Conservation (phyloP, 2,329 filamentous ascomycete genomes). For the Pseudogymnoascus sp. region DNA sequence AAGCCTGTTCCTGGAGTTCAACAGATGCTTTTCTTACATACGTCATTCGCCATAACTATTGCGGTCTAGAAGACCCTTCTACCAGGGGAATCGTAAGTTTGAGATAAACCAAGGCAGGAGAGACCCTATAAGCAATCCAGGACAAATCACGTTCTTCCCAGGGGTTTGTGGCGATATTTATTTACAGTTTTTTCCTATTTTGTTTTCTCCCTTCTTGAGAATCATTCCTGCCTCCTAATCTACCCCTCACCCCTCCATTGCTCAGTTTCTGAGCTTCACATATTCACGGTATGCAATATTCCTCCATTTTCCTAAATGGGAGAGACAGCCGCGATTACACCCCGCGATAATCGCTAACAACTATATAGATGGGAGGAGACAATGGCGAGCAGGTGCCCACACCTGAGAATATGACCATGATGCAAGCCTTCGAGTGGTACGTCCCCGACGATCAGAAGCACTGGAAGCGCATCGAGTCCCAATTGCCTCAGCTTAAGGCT, state of each 20-base stretch:
- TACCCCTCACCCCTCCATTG: not conserved
- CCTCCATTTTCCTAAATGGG: not conserved
- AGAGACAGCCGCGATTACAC: not conserved
- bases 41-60: not conserved
- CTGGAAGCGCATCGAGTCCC: slow-evolving; percentile 48
- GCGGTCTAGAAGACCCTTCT: not conserved
- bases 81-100: not conserved
- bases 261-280: not conserved
- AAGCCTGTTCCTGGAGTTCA: not conserved
- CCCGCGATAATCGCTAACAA: not conserved
- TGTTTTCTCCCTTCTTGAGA: not conserved
- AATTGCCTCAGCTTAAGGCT: slow-evolving; percentile 44
- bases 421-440: slow-evolving; percentile 70
- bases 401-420: slow-evolving; percentile 46
- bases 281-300: not conserved
- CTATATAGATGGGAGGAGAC: slow-evolving; percentile 7
- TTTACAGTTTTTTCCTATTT: not conserved
- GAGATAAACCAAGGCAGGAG: not conserved
- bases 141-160: slow-evolving; percentile 2
- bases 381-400: slow-evolving; percentile 24
- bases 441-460: slow-evolving; percentile 51
- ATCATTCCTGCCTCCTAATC: not conserved
- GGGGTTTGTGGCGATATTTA: not conserved
- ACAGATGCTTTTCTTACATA: not conserved
- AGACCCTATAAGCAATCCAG: not conserved